Percentiles rank a stretch among this genome's conserved stretches.
Evolutionary conservation across 495 filamentous ascomycete species (phyloP).

Genomic region (Trichoderma parareesei): DNA sequence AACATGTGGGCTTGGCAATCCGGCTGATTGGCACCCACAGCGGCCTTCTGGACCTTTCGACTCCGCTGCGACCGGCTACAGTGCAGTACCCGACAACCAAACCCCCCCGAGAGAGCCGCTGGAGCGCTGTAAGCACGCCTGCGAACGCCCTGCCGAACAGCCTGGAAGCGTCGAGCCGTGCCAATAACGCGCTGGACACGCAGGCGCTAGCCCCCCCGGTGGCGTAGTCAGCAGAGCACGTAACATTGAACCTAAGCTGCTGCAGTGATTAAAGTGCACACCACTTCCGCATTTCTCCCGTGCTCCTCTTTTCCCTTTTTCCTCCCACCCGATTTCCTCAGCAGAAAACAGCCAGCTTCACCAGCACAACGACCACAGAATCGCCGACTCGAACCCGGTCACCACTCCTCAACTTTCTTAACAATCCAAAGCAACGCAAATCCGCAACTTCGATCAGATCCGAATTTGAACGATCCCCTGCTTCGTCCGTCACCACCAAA

Average conservation of each 20-base stretch:
- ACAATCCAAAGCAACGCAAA: background rate
- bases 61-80: background rate
- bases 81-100: too few species aligned
- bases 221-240: background rate
- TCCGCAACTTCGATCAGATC: background rate
- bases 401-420: background rate
- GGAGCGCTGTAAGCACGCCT: background rate
- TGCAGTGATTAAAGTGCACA: background rate
- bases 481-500: background rate
- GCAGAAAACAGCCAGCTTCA: background rate
- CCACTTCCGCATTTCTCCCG: background rate
- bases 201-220: too few species aligned
- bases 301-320: background rate
- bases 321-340: background rate
- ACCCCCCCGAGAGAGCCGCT: background rate
- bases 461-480: background rate
- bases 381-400: background rate
- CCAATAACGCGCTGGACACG: too few species aligned
- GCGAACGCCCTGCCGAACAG: background rate
- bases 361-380: background rate
- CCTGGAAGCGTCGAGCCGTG: background rate
- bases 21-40: slow-evolving; percentile 4
- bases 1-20: slow-evolving; percentile 5
- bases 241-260: background rate
- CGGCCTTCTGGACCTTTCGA: background rate